Conservation (phyloP, 2,329 filamentous ascomycete species). For the Sporothrix sp. region DNA sequence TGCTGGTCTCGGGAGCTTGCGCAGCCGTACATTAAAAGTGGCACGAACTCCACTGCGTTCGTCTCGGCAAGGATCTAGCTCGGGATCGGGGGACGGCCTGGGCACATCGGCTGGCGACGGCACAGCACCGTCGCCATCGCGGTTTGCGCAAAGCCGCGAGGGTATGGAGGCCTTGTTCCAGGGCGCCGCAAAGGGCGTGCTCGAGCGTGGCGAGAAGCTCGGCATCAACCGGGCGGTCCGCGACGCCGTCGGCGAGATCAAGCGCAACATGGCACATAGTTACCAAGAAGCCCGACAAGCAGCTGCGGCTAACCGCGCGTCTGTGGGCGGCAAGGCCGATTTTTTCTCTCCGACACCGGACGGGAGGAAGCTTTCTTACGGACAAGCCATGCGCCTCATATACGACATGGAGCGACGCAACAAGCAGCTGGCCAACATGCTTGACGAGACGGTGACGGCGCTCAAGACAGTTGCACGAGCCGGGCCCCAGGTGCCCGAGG, state of each 20-base stretch:
- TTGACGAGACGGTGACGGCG: slow-evolving; percentile 55
- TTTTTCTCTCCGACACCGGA: not conserved
- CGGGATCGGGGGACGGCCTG: not conserved
- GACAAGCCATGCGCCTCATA: slow-evolving; percentile 1
- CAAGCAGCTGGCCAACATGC: slow-evolving; percentile 54
- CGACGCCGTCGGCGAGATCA: slow-evolving; percentile 72
- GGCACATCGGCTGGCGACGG: not conserved
- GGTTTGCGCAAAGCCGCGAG: slow-evolving; percentile 43
- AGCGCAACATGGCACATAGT: slow-evolving; percentile 62
- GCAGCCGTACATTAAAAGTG: slow-evolving; percentile 30
- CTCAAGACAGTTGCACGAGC: slow-evolving; percentile 51
- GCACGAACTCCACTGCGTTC: slow-evolving; percentile 33
- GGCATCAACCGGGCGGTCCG: slow-evolving; percentile 72
- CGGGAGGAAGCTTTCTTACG: not conserved
- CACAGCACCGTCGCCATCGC: slow-evolving; percentile 30
- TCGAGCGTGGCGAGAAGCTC: slow-evolving; percentile 64
- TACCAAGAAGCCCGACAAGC: slow-evolving; percentile 47
- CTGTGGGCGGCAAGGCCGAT: not conserved
- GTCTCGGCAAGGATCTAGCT: not conserved
- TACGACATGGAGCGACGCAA: slow-evolving; percentile 47
- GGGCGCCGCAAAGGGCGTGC: slow-evolving; percentile 64
- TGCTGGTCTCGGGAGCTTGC: slow-evolving; percentile 27
- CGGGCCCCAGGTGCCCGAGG: slow-evolving; percentile 31
- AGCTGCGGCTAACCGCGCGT: slow-evolving; percentile 20
- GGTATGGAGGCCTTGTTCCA: slow-evolving; percentile 63